phyloP scores from a whole-genome alignment of 768 basidiomycete genomes.

The Arthromyces matolae region DNA sequence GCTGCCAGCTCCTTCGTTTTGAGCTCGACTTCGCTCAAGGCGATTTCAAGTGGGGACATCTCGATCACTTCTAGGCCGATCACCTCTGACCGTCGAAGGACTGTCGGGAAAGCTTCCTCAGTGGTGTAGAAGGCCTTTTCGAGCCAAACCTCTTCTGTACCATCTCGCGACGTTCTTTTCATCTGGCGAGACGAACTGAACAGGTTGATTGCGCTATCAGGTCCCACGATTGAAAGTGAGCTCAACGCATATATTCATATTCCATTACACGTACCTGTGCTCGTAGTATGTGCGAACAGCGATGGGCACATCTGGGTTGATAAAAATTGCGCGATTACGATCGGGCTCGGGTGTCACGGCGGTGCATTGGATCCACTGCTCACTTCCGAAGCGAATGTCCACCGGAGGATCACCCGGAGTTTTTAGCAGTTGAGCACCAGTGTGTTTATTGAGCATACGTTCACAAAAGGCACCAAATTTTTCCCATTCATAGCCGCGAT shows the following conservation, averaged over 20 bases:
- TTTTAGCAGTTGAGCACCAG: slow-evolving; percentile 77
- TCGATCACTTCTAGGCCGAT: slow-evolving; percentile 65
- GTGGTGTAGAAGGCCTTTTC: slow-evolving; percentile 89
- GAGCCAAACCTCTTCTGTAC: slow-evolving; percentile 73
- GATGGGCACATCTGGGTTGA: slow-evolving; percentile 76
- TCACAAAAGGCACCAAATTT: slow-evolving; percentile 89
- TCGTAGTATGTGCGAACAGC: slow-evolving; percentile 85
- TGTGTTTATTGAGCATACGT: slow-evolving; percentile 86
- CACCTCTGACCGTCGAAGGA: slow-evolving; percentile 86
- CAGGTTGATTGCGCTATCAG: slow-evolving; percentile 66
- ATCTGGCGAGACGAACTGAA: slow-evolving; percentile 78
- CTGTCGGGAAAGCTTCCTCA: slow-evolving; percentile 87
- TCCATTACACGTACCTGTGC: slow-evolving; percentile 51
- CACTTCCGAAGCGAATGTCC: slow-evolving; percentile 73
- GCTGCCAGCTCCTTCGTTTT: slow-evolving; percentile 76
- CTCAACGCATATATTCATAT: background rate
- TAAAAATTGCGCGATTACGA: slow-evolving; percentile 71
- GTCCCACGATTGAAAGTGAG: background rate
- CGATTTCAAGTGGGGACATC: slow-evolving; percentile 82
- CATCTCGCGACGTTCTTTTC: slow-evolving; percentile 59
- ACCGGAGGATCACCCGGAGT: slow-evolving; percentile 71
- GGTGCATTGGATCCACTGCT: slow-evolving; percentile 87
- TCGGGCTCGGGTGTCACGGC: slow-evolving; percentile 85
- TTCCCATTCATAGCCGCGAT: slow-evolving; percentile 95
- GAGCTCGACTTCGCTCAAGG: slow-evolving; percentile 74